These are phyloP conservation scores for Globisporangium solare DNA, from an alignment of 352 stramenopile species.

Conservation along the genomic window DNA sequence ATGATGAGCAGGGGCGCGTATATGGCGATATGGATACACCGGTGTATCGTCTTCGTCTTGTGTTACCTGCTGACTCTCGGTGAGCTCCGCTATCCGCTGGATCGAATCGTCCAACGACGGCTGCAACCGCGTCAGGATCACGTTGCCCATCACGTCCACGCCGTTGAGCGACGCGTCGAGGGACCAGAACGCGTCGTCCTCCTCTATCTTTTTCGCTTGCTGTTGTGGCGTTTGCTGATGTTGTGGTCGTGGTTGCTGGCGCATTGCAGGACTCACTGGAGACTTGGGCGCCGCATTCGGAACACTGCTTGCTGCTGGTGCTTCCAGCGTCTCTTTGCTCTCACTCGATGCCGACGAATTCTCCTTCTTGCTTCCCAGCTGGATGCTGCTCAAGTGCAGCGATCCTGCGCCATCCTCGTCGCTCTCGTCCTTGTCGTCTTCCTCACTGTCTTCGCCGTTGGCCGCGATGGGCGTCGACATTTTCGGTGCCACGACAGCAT, in stretches of 20 bases:
- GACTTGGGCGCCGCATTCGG: background rate
- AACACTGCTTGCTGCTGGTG: background rate
- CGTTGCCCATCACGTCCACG: conserved; percentile 45
- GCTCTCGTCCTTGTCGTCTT: conserved; percentile 10
- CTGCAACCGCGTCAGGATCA: conserved; percentile 46
- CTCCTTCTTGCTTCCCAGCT: conserved; percentile 1
- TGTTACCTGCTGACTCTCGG: conserved; percentile 32
- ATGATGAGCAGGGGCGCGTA: background rate
- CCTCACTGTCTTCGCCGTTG: conserved; percentile 21
- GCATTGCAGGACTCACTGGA: background rate
- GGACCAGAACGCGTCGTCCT: conserved; percentile 27
- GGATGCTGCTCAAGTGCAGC: background rate
- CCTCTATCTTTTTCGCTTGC: conserved; percentile 7
- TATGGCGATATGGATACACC: too few relatives aligned
- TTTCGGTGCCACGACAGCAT: background rate
- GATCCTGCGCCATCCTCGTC: background rate
- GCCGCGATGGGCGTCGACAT: conserved; percentile 4
- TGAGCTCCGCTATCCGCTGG: conserved; percentile 66
- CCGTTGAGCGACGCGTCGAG: conserved; percentile 41
- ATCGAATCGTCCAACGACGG: conserved; percentile 66
- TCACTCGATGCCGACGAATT: background rate
- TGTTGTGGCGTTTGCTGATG: background rate
- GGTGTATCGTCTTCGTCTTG: background rate
- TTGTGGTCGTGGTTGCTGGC: background rate
- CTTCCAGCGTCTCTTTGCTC: background rate